These are phyloP conservation scores for Fraxinus americana DNA, from an alignment of 257 asterid species.

Conservation along the genomic window DNA sequence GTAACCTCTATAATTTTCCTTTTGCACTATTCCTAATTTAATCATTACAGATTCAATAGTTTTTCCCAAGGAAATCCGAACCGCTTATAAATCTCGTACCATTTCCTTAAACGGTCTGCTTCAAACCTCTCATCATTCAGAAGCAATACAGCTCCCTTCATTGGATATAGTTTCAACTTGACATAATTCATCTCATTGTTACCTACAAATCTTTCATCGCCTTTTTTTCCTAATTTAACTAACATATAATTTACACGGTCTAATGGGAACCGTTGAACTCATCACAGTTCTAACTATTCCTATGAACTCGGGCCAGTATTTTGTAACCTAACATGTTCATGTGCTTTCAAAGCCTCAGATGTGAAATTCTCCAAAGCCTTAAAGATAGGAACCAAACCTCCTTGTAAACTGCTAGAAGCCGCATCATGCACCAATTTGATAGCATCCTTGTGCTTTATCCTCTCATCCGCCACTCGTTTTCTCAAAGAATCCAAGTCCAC, in stretches of 20 bases:
- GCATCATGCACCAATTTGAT: conserved; percentile 81
- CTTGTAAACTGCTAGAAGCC: conserved; percentile 81
- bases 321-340: conserved; percentile 72
- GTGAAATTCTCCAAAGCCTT: conserved; percentile 88
- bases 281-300: neutral
- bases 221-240: conserved; percentile 17
- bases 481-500: conserved; percentile 82
- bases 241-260: conserved; percentile 23
- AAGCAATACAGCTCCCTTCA: neutral
- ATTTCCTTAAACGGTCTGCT: neutral
- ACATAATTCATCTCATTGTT: conserved; percentile 6
- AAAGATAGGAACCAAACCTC: conserved; percentile 88
- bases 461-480: conserved; percentile 68
- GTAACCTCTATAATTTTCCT: neutral
- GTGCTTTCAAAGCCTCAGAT: conserved; percentile 70
- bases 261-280: neutral
- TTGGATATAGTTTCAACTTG: neutral
- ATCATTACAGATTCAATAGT: neutral
- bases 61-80: neutral
- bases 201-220: conserved; percentile 39
- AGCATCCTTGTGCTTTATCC: conserved; percentile 78
- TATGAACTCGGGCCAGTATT: conserved; percentile 31
- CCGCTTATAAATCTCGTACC: neutral
- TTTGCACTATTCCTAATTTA: neutral
- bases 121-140: no score